A percentile compares a stretch with the other conserved stretches of the same genome.
Evolutionary conservation across 257 asterid genomes (phyloP).

Genomic region (Plectranthus barbatus): DNA sequence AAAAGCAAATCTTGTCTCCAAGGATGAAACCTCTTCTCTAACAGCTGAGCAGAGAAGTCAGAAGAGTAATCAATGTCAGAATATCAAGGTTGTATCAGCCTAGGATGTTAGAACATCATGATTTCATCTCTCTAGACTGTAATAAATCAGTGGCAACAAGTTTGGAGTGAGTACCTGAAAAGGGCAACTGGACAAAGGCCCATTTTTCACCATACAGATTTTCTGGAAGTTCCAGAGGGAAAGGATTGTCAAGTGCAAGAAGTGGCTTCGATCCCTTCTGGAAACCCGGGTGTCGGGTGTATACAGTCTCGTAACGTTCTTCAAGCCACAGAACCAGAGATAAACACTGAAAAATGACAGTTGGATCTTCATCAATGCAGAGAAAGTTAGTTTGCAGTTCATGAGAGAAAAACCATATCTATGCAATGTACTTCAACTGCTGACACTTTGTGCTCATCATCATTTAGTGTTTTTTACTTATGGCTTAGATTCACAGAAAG

Average conservation of each 20-base stretch:
- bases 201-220: conserved; percentile 83
- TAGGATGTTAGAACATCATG: not conserved
- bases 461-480: not conserved
- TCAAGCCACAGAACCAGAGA: conserved; percentile 90
- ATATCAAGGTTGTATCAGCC: not conserved
- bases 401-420: not conserved
- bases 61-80: not conserved
- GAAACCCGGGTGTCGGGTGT: conserved; percentile 80
- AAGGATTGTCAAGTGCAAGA: conserved; percentile 73
- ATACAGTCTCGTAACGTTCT: conserved; percentile 83
- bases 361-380: not conserved
- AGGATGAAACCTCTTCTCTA: conserved; percentile 58
- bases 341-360: conserved; percentile 47
- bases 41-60: conserved; percentile 48
- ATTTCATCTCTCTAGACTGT: not conserved
- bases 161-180: no score
- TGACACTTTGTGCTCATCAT: not conserved
- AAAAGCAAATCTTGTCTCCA: conserved; percentile 48
- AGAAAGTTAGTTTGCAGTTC: not conserved
- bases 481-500: no score
- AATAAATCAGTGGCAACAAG: no score
- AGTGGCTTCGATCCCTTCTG: conserved; percentile 75
- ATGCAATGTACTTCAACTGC: not conserved
- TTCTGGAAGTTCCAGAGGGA: conserved; percentile 90
- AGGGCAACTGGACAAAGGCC: conserved; percentile 92